A percentile compares a stretch with the other conserved stretches of the same genome.
Conservation (phyloP, 2,329 filamentous ascomycete species). For the Colletotrichum plurivorum region DNA sequence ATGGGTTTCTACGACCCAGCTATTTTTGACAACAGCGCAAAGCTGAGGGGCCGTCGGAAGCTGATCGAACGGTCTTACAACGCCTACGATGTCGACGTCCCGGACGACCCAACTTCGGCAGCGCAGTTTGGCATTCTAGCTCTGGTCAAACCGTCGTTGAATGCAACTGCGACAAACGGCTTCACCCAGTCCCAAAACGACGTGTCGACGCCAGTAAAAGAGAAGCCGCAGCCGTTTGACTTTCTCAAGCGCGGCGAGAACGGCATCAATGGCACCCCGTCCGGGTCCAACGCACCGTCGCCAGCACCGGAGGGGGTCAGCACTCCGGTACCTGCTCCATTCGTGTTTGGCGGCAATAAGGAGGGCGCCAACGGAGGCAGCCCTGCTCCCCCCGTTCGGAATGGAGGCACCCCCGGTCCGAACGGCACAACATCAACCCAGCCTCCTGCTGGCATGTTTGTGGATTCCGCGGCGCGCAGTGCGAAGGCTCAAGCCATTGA, state of each 20-base stretch:
- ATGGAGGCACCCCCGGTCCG: slow-evolving; percentile 60
- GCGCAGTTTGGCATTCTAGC: slow-evolving; percentile 81
- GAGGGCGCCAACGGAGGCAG: slow-evolving; percentile 63
- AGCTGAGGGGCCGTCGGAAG: slow-evolving; percentile 84
- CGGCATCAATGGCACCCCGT: slow-evolving; percentile 82
- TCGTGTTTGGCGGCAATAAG: slow-evolving; percentile 67
- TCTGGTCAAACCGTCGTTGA: slow-evolving; percentile 72
- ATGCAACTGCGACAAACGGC: slow-evolving; percentile 59
- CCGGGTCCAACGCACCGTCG: slow-evolving; percentile 88
- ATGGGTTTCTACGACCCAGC: slow-evolving; percentile 94
- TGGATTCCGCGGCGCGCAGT: slow-evolving; percentile 66
- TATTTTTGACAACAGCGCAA: slow-evolving; percentile 86
- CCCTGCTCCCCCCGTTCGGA: slow-evolving; percentile 65
- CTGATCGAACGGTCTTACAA: slow-evolving; percentile 92
- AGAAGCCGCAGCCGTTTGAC: slow-evolving; percentile 76
- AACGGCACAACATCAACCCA: slow-evolving; percentile 48
- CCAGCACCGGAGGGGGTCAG: slow-evolving; percentile 83
- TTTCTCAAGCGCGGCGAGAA: slow-evolving; percentile 77
- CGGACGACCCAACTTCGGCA: slow-evolving; percentile 89
- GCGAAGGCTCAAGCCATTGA: slow-evolving; percentile 72
- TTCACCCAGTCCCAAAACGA: slow-evolving; percentile 60
- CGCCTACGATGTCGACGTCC: slow-evolving; percentile 87
- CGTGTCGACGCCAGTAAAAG: slow-evolving; percentile 73
- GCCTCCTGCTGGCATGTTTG: slow-evolving; percentile 61
- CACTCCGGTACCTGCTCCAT: slow-evolving; percentile 74